Percentiles rank a stretch among this genome's conserved stretches.
Evolutionary conservation across 2,329 filamentous ascomycete species (phyloP).

Genomic region (Passalora sequoiae): DNA sequence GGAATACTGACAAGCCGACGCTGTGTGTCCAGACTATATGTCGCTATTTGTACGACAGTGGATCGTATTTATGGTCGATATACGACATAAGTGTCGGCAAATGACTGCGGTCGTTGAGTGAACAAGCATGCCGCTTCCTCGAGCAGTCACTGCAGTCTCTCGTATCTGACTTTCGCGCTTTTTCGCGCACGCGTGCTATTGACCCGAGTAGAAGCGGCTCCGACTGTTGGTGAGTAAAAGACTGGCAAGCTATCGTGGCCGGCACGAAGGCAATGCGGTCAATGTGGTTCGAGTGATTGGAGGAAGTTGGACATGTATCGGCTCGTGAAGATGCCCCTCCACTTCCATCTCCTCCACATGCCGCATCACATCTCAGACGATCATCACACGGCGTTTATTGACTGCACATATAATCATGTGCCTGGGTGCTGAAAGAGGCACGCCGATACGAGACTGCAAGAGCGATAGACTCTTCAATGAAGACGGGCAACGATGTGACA

Average conservation of each 20-base stretch:
- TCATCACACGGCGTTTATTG: no score
- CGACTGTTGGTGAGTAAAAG: background rate
- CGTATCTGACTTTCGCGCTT: no score
- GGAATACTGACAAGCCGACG: slow-evolving; percentile 12
- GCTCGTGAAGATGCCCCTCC: background rate
- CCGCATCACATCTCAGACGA: no score
- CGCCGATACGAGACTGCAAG: no score
- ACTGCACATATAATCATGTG: no score
- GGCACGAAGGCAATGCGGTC: slow-evolving; percentile 1
- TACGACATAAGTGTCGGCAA: background rate
- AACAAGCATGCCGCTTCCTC: background rate
- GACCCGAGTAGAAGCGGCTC: background rate
- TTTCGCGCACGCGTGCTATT: background rate
- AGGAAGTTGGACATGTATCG: background rate
- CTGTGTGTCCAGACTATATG: slow-evolving; percentile 5
- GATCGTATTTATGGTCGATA: background rate
- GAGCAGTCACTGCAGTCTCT: no score
- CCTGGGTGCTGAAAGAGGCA: no score
- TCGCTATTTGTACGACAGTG: slow-evolving; percentile 5
- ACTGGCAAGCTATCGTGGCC: background rate
- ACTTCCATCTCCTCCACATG: no score
- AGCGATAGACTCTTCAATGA: no score
- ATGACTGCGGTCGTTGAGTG: background rate
- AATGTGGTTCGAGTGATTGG: slow-evolving; percentile 2
- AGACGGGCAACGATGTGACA: no score